Evolutionary conservation across 805 yeast genomes (phyloP).

Genomic region (Yamadazyma laniorum): DNA sequence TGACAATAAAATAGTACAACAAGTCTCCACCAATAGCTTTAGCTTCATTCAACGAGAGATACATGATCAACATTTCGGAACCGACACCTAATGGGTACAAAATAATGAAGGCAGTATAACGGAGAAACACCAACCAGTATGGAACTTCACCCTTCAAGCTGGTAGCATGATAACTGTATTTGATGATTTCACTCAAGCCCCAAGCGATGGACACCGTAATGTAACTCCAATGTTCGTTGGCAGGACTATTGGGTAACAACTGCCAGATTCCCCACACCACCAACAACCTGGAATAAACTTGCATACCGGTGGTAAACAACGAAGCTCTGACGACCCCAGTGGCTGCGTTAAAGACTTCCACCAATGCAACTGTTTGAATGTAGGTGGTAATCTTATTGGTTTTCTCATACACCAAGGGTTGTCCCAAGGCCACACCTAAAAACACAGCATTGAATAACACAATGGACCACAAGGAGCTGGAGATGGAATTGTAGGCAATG

Average conservation of each 20-base stretch:
- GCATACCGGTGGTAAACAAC: constrained; percentile 76
- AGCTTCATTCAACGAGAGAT: constrained; percentile 72
- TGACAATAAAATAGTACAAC: constrained; percentile 56
- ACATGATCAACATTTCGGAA: constrained; percentile 71
- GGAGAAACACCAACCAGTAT: constrained; percentile 56
- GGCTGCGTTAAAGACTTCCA: constrained; percentile 77
- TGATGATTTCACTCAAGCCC: constrained; percentile 90
- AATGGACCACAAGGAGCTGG: constrained; percentile 42
- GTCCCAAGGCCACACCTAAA: constrained; percentile 45
- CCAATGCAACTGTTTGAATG: constrained; percentile 75
- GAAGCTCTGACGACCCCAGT: constrained; percentile 86
- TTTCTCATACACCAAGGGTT: constrained; percentile 61
- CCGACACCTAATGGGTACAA: constrained; percentile 93
- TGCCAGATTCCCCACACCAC: constrained; percentile 81
- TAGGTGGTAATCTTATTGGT: constrained; percentile 57
- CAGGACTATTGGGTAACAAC: constrained; percentile 70
- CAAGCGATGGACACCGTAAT: constrained; percentile 74
- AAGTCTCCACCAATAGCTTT: constrained; percentile 44
- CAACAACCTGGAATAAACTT: constrained; percentile 80
- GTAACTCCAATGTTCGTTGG: constrained; percentile 57
- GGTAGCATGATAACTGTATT: constrained; percentile 85
- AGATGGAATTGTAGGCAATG: constrained; percentile 41
- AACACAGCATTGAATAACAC: constrained; percentile 40
- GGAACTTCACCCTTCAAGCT: constrained; percentile 58
- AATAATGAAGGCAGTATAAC: constrained; percentile 80